Percentiles rank a stretch among this genome's conserved stretches.
Evolutionary conservation across 2,329 filamentous ascomycete genomes (phyloP).

Genomic region (Colletotrichum agaves): DNA sequence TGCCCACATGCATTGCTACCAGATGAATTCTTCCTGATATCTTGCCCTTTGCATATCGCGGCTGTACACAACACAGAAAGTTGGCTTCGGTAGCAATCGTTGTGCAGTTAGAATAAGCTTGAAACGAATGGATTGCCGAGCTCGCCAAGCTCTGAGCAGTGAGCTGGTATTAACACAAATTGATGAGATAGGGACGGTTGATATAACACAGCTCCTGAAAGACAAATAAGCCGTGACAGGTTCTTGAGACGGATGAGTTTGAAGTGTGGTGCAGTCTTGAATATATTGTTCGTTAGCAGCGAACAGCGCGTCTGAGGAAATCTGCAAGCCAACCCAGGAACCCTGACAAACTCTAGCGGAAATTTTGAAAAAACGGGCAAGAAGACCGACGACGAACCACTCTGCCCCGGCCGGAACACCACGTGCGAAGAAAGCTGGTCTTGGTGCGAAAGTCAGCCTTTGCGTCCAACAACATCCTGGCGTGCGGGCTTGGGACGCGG

Average conservation of each 20-base stretch:
- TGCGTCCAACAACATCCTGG: not conserved
- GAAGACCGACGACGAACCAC: not conserved
- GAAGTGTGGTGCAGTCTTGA: slow-evolving; percentile 1
- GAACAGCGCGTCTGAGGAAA: not conserved
- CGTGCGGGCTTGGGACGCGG: slow-evolving; percentile 12
- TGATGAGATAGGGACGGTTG: not conserved
- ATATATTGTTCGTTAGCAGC: not conserved
- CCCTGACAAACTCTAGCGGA: slow-evolving; percentile 5
- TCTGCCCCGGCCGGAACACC: not conserved
- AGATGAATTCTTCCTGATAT: too few relatives aligned
- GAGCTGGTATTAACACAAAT: not conserved
- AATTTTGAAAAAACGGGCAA: slow-evolving; percentile 7
- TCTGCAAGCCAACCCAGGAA: slow-evolving; percentile 1
- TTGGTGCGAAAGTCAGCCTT: not conserved
- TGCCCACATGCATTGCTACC: too few relatives aligned
- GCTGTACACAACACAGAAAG: not conserved
- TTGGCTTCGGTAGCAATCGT: not conserved
- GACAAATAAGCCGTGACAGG: not conserved
- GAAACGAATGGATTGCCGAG: slow-evolving; percentile 7
- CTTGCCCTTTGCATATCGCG: too few relatives aligned
- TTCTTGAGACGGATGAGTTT: not conserved
- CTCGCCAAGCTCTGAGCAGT: not conserved
- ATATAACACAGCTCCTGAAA: not conserved
- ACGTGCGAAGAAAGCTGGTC: not conserved
- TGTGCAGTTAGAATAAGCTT: not conserved